These are phyloP conservation scores for Aspergillus amoenus DNA, from an alignment of 2,329 filamentous ascomycete species.

Conservation along the genomic window DNA sequence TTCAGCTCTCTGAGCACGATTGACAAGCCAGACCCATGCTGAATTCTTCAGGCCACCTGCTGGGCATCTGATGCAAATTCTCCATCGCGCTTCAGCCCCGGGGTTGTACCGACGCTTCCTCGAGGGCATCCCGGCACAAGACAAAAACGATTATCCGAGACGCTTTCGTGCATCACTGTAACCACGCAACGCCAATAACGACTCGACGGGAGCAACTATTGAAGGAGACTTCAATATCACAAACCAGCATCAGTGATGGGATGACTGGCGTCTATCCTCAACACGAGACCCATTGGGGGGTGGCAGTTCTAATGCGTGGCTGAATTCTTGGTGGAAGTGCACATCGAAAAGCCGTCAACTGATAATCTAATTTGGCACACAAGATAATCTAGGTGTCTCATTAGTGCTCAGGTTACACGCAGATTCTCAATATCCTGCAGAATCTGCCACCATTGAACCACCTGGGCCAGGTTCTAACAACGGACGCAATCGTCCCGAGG, in stretches of 20 bases:
- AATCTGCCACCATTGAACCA: not conserved
- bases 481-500: not conserved
- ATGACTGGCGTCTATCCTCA: not conserved
- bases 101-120: not conserved
- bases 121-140: conserved; percentile 6
- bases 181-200: conserved; percentile 1
- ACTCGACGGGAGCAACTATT: not conserved
- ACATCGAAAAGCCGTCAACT: not conserved
- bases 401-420: not conserved
- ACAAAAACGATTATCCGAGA: conserved; percentile 17
- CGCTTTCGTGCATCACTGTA: conserved; percentile 1
- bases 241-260: not conserved
- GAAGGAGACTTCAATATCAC: not conserved
- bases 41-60: not conserved
- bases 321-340: not conserved
- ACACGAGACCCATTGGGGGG: not conserved
- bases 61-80: not conserved
- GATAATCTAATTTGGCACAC: not conserved
- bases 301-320: not conserved
- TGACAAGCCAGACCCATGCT: conserved; percentile 5
- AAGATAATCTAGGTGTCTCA: not conserved
- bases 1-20: not conserved
- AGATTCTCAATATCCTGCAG: not conserved
- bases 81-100: not conserved
- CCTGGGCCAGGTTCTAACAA: not conserved